Base-by-base conservation (phyloP, 2,329 filamentous ascomycete species). In the Rhinocladiella mackenziei region DNA sequence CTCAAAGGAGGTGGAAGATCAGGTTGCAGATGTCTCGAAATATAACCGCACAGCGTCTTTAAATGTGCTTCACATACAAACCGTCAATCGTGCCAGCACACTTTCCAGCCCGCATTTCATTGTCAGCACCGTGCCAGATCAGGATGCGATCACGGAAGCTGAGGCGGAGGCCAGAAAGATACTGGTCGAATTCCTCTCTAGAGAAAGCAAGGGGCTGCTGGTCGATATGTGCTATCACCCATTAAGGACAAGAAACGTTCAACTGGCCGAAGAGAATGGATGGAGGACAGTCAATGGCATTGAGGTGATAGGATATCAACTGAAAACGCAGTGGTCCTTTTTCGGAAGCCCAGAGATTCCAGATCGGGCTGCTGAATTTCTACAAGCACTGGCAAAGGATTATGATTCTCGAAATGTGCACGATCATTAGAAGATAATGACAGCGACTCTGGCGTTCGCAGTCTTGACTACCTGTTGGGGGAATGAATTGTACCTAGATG, bases 71-170 rank as follows among this genome's bases (percentile, higher is more conserved):
- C 42, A 45, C 17, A 18, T 45, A 2, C 15, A 8, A 18, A 23
- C 39, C 1, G 25, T 60, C 4, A 52, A 60, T 23, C 52, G 61
- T 35, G 61, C 60, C 4, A n/a, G 44, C 14, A 32, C 31, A 4
- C 43, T 64, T 11, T 19, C 50, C 2, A 48, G 45, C 2, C 62
- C 62, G 0, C 58, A 57, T 31, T 68, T 68, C 43, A 54, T 68
- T 4, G 62, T 69, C 7, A 61, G 62, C 5, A 66, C 63, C 0
- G 65, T 67, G 4, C 65, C 65, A 1, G 65, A 69, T 31, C 57
- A 64, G 2, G 60, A 63, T 19, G 62, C 65, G 1, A 43, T 48
- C 18, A 62, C 60, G 0, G 23, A 50, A 0, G 38, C 53, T 5
- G 66, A 69, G 44, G 36, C 58, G 22, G 49, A 41, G 6, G 57